Evolutionary conservation across 441 rosid species (phyloP).

Genomic region (Breynia disticha): DNA sequence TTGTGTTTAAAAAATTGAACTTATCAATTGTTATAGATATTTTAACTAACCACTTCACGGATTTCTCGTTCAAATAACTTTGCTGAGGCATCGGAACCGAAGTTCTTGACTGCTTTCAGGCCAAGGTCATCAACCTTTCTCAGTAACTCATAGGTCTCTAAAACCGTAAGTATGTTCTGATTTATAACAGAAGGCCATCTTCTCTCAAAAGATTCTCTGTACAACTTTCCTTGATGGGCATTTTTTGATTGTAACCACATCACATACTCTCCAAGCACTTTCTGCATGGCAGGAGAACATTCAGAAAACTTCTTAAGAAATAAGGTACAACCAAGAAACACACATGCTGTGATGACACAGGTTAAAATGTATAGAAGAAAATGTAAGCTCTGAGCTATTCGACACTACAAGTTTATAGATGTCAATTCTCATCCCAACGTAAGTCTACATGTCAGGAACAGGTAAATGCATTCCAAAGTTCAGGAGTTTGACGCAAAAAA

Average conservation of each 20-base stretch:
- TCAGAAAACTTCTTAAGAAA: constrained; percentile 5
- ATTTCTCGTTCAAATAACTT: constrained; percentile 65
- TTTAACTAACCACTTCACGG: constrained; percentile 65
- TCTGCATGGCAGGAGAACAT: constrained; percentile 33
- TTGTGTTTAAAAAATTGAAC: not conserved
- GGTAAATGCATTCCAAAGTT: no score
- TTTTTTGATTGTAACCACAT: constrained; percentile 60
- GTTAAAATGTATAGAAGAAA: not conserved
- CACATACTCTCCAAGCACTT: constrained; percentile 54
- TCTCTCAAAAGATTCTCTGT: constrained; percentile 60
- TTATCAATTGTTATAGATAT: not conserved
- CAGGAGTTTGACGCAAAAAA: no score
- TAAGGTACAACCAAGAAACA: not conserved
- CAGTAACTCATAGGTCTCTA: constrained; percentile 38
- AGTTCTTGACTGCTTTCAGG: constrained; percentile 45
- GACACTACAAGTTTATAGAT: no score
- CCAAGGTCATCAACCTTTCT: constrained; percentile 44
- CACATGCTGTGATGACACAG: not conserved
- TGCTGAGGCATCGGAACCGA: constrained; percentile 51
- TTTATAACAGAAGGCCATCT: constrained; percentile 50
- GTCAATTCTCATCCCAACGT: no score
- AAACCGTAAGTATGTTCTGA: constrained; percentile 26
- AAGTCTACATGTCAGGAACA: no score
- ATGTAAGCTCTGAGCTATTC: no score
- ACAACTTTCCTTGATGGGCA: constrained; percentile 48